Evolutionary conservation across 768 basidiomycete species (phyloP).

Genomic region (button mushroom (Agaricus bisporus)): DNA sequence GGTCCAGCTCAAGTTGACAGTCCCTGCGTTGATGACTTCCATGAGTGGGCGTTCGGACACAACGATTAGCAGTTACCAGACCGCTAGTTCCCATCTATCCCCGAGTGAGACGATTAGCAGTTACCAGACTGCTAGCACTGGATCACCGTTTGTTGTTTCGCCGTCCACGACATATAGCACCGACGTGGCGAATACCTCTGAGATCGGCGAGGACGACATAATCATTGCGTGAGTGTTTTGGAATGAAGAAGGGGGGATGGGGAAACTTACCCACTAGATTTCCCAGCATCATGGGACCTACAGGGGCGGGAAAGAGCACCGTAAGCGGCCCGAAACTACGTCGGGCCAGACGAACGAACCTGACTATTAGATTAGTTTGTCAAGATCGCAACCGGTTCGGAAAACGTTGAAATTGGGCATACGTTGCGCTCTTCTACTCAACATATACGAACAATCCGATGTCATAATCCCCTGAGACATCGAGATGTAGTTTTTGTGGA

Average conservation of each 20-base stretch:
- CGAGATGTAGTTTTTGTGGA: slow-evolving; percentile 22
- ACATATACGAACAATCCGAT: slow-evolving; percentile 14
- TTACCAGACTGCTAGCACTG: neutral
- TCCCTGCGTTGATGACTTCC: neutral
- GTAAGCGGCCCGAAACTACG: slow-evolving; percentile 8
- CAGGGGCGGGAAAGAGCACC: slow-evolving; percentile 20
- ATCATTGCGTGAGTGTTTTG: slow-evolving; percentile 14
- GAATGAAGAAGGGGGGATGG: too few species aligned
- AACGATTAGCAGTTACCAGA: neutral
- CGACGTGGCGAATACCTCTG: neutral
- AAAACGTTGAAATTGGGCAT: slow-evolving; percentile 17
- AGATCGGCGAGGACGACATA: neutral
- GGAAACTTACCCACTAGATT: too few species aligned
- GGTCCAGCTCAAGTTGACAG: neutral
- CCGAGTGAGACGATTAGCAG: neutral
- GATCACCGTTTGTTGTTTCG: neutral
- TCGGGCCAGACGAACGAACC: neutral
- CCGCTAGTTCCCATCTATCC: neutral
- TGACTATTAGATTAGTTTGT: slow-evolving; percentile 15
- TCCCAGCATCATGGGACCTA: slow-evolving; percentile 20
- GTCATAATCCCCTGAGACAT: slow-evolving; percentile 10
- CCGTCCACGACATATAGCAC: neutral
- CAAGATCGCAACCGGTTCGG: slow-evolving; percentile 16
- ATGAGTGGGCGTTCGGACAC: neutral
- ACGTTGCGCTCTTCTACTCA: slow-evolving; percentile 19